Evolutionary conservation across 805 yeast species (phyloP).

Genomic region (Candida vaughaniae): DNA sequence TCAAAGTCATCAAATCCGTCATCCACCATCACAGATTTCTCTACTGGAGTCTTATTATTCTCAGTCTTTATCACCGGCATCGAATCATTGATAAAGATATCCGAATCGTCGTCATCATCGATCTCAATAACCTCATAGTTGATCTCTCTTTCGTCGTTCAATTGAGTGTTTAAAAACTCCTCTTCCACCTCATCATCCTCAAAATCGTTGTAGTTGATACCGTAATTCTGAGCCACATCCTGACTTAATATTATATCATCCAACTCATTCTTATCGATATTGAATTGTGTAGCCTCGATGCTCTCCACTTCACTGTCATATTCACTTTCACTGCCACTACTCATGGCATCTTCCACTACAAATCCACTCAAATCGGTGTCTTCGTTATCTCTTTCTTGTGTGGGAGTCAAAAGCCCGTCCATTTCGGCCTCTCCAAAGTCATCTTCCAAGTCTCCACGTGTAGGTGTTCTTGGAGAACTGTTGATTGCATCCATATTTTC

Average conservation of each 20-base stretch:
- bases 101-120: constrained; percentile 35
- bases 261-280: constrained; percentile 18
- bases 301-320: constrained; percentile 5
- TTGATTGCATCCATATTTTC: neutral
- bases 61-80: neutral
- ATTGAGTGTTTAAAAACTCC: constrained; percentile 30
- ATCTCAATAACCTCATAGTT: constrained; percentile 35
- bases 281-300: constrained; percentile 11
- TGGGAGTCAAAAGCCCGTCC: constrained; percentile 36
- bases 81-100: too few relatives aligned
- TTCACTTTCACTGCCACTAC: constrained; percentile 2
- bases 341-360: constrained; percentile 14
- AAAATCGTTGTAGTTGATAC: constrained; percentile 22
- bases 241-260: constrained; percentile 30
- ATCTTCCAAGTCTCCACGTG: constrained; percentile 22
- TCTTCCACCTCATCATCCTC: constrained; percentile 13
- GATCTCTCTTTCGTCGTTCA: constrained; percentile 40
- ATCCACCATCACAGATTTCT: neutral
- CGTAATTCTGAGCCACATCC: constrained; percentile 31
- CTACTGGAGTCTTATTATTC: neutral
- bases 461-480: neutral
- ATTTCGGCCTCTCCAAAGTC: constrained; percentile 31
- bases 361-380: constrained; percentile 30
- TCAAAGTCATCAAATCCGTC: constrained; percentile 4
- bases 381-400: constrained; percentile 28